These are phyloP conservation scores for Sclerotinia minor DNA, from an alignment of 2,329 filamentous ascomycete genomes.

Conservation along the genomic window DNA sequence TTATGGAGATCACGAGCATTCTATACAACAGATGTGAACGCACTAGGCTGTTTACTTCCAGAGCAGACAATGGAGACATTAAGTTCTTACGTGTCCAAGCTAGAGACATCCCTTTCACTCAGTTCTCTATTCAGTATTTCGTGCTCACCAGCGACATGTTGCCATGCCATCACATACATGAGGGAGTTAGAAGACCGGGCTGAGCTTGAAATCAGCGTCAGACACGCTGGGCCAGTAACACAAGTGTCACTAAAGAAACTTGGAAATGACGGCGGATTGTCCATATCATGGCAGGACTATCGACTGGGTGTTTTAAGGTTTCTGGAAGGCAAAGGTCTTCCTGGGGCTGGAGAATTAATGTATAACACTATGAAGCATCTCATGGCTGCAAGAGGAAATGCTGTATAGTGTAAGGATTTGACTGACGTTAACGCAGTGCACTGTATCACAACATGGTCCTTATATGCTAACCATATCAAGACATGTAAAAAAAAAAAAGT, in stretches of 20 bases:
- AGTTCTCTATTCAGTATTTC: constrained; percentile 58
- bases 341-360: constrained; percentile 70
- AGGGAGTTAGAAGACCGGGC: constrained; percentile 58
- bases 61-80: constrained; percentile 49
- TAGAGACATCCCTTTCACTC: constrained; percentile 52
- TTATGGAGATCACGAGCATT: constrained; percentile 77
- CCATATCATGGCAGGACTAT: constrained; percentile 72
- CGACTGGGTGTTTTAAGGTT: constrained; percentile 69
- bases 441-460: background rate
- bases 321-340: constrained; percentile 63
- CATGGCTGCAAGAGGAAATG: constrained; percentile 45
- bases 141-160: constrained; percentile 57
- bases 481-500: background rate
- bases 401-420: background rate
- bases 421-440: background rate
- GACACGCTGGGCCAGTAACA: constrained; percentile 69
- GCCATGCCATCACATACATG: constrained; percentile 56
- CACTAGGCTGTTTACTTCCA: constrained; percentile 54
- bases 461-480: background rate
- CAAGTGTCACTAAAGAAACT: constrained; percentile 64
- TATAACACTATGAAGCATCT: constrained; percentile 79
- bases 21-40: constrained; percentile 61
- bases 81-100: constrained; percentile 49
- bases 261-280: constrained; percentile 63
- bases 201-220: constrained; percentile 46